phyloP scores from a whole-genome alignment of 2,329 filamentous ascomycete genomes.

The Colletotrichum ledebouriae region DNA sequence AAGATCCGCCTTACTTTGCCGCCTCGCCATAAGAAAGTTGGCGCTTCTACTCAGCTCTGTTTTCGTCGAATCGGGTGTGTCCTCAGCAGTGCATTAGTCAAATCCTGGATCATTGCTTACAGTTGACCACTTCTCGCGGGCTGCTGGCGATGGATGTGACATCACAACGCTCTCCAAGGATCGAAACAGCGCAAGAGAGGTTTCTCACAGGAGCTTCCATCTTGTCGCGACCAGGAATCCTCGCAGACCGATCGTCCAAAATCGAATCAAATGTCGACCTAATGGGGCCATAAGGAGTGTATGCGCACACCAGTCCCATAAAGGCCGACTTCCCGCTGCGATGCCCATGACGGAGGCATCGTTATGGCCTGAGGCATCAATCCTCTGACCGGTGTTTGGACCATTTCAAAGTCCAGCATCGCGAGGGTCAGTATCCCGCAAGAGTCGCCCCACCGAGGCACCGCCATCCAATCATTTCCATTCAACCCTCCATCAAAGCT shows the following conservation, averaged over 20 bases:
- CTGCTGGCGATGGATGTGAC: constrained; percentile 17
- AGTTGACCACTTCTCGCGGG: not conserved
- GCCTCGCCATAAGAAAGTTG: constrained; percentile 7
- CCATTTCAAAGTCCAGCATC: constrained; percentile 18
- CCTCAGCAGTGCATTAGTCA: not conserved
- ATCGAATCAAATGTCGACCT: constrained; percentile 18
- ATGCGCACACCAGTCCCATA: not conserved
- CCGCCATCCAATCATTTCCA: constrained; percentile 31
- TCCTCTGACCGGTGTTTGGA: not conserved
- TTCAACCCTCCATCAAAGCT: constrained; percentile 35
- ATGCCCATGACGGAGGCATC: constrained; percentile 16
- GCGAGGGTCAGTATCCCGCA: not conserved
- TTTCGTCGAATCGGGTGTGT: constrained; percentile 25
- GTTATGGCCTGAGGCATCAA: constrained; percentile 9
- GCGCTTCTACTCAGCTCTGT: not conserved
- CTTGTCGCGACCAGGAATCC: not conserved
- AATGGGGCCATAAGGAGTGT: constrained; percentile 1
- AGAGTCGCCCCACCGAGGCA: not conserved
- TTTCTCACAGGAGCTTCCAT: not conserved
- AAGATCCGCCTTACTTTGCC: constrained; percentile 6
- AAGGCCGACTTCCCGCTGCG: not conserved
- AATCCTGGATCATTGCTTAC: not conserved
- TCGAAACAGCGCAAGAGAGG: constrained; percentile 2
- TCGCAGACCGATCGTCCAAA: constrained; percentile 17
- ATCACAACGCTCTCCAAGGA: constrained; percentile 27